These are phyloP conservation scores for Apophysomyces variabilis DNA, from an alignment of 371 early-diverging fungal species.

Conservation along the genomic window DNA sequence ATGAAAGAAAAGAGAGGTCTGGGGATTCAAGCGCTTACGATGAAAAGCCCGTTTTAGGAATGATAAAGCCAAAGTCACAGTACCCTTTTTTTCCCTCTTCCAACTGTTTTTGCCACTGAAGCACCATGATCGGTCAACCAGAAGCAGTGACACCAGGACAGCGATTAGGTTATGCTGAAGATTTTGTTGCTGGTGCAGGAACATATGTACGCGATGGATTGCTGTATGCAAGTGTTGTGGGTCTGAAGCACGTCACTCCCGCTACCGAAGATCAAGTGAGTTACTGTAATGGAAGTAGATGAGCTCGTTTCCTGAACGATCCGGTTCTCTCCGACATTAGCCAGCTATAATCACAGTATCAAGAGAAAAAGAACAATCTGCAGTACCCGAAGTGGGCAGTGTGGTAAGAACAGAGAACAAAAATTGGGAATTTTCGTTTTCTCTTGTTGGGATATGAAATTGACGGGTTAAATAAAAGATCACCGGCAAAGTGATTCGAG, in stretches of 20 bases:
- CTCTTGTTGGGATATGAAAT: too few relatives aligned
- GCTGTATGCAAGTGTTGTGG: slow-evolving; percentile 84
- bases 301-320: too few relatives aligned
- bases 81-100: too few relatives aligned
- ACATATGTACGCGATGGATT: slow-evolving; percentile 80
- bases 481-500: slow-evolving; percentile 85
- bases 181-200: slow-evolving; percentile 75
- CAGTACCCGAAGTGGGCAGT: slow-evolving; percentile 84
- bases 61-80: neutral
- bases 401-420: slow-evolving; percentile 57
- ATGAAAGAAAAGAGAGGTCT: too few relatives aligned
- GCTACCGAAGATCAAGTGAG: slow-evolving; percentile 45
- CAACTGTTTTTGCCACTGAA: too few relatives aligned
- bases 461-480: slow-evolving; percentile 33
- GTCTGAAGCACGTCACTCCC: slow-evolving; percentile 51
- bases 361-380: slow-evolving; percentile 71
- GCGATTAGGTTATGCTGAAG: slow-evolving; percentile 76
- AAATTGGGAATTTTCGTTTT: too few relatives aligned
- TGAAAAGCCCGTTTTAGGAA: too few relatives aligned
- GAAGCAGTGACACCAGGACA: slow-evolving; percentile 81
- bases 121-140: slow-evolving; percentile 8
- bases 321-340: slow-evolving; percentile 21
- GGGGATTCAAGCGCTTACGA: too few relatives aligned
- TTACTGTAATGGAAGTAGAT: too few relatives aligned
- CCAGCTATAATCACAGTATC: slow-evolving; percentile 66